phyloP scores from a whole-genome alignment of 2,329 filamentous ascomycete genomes.

The Ceratocystis colombiana region DNA sequence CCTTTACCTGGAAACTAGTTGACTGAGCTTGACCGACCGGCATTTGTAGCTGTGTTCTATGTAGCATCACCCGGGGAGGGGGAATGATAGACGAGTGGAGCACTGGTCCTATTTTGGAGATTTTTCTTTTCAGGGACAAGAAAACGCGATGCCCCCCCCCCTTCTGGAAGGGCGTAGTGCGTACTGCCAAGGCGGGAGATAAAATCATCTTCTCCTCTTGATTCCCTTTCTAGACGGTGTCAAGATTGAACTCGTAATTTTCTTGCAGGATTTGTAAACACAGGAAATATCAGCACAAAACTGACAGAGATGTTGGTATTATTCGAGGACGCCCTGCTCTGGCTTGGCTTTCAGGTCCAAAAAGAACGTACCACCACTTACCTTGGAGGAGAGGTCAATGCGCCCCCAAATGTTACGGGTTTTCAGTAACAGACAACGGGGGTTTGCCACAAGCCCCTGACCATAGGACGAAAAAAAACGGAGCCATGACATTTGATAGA shows the following conservation, averaged over 20 bases:
- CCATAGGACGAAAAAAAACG: constrained; percentile 1
- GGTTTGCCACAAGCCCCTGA: constrained; percentile 13
- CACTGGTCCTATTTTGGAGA: not conserved
- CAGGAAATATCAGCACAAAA: constrained; percentile 2
- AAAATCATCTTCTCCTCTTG: not conserved
- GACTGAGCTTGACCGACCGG: not conserved
- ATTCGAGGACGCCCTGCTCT: constrained; percentile 11
- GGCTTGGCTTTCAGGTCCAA: not conserved
- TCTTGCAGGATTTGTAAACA: not conserved
- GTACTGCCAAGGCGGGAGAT: not conserved
- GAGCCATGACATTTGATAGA: constrained; percentile 15
- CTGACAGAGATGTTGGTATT: constrained; percentile 5
- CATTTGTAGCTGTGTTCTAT: constrained; percentile 4
- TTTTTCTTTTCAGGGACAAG: not conserved
- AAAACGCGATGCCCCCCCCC: not conserved
- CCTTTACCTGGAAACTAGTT: not conserved
- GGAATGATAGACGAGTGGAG: not conserved
- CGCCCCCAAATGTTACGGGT: not conserved
- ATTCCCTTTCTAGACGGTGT: constrained; percentile 1
- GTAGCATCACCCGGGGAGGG: not conserved
- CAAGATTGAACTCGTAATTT: not conserved
- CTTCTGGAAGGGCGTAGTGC: constrained; percentile 8
- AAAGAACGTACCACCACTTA: not conserved
- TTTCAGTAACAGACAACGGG: constrained; percentile 5
- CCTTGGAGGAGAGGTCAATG: constrained; percentile 1